A percentile compares a stretch with the other conserved stretches of the same genome.
Conservation (phyloP, 2,329 filamentous ascomycete genomes). For the Zymoseptoria tritici region DNA sequence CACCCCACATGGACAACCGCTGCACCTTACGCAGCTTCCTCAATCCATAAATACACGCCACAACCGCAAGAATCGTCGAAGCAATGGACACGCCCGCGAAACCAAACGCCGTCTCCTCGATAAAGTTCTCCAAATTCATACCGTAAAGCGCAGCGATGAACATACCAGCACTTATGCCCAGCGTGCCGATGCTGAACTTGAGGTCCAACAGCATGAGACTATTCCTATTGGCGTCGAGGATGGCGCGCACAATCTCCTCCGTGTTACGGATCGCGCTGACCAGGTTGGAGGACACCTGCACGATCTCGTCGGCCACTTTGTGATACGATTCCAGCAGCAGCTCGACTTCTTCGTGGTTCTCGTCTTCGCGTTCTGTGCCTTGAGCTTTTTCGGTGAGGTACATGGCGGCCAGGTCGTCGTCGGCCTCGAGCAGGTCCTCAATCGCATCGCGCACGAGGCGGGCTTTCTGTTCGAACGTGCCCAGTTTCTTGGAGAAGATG, state of each 20-base stretch:
- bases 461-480: slow-evolving; percentile 95
- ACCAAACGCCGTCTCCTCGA: slow-evolving; percentile 85
- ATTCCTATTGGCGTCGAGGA: slow-evolving; percentile 95
- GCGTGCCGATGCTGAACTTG: slow-evolving; percentile 89
- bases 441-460: slow-evolving; percentile 90
- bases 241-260: slow-evolving; percentile 95
- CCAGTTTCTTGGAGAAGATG: slow-evolving; percentile 89
- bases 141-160: slow-evolving; percentile 98
- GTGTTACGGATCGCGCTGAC: slow-evolving; percentile 95
- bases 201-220: slow-evolving; percentile 95
- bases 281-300: slow-evolving; percentile 86
- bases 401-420: slow-evolving; percentile 91
- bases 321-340: slow-evolving; percentile 96
- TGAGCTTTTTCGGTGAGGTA: slow-evolving; percentile 84
- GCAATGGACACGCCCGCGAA: slow-evolving; percentile 67
- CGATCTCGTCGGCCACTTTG: slow-evolving; percentile 95
- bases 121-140: slow-evolving; percentile 98
- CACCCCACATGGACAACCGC: slow-evolving; percentile 77
- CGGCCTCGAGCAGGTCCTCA: slow-evolving; percentile 88
- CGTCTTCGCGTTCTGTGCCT: slow-evolving; percentile 63
- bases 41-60: slow-evolving; percentile 79
- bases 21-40: slow-evolving; percentile 77
- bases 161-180: slow-evolving; percentile 89
- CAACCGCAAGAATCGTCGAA: slow-evolving; percentile 63
- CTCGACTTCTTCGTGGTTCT: slow-evolving; percentile 94